phyloP scores from a whole-genome alignment of 768 basidiomycete genomes.

The Tephrocybe sp. region DNA sequence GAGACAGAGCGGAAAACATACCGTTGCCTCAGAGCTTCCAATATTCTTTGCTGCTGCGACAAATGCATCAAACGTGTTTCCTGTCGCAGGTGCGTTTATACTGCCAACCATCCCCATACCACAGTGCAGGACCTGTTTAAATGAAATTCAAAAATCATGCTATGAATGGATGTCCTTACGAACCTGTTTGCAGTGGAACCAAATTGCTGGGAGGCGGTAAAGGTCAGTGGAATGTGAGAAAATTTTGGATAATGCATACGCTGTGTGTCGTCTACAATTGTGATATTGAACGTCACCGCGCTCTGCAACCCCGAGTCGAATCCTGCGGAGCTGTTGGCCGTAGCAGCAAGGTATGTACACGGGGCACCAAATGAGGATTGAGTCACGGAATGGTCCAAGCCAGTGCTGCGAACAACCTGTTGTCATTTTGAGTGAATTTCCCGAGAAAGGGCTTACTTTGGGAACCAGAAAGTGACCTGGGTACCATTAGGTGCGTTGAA shows the following conservation, averaged over 20 bases:
- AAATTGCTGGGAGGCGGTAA: conserved; percentile 46
- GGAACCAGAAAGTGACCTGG: conserved; percentile 55
- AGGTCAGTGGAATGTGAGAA: background rate
- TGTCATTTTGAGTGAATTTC: background rate
- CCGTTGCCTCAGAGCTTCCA: conserved; percentile 32
- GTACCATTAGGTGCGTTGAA: conserved; percentile 50
- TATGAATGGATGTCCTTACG: background rate
- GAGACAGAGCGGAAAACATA: conserved; percentile 14
- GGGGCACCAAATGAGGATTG: conserved; percentile 55
- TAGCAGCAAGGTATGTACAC: conserved; percentile 48
- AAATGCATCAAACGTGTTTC: conserved; percentile 43
- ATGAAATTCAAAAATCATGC: background rate
- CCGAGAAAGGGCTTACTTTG: conserved; percentile 31
- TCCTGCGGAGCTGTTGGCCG: conserved; percentile 35
- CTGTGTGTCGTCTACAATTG: conserved; percentile 43
- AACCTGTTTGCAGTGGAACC: conserved; percentile 55
- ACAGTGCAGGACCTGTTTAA: conserved; percentile 37
- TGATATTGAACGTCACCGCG: conserved; percentile 43
- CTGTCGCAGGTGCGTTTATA: conserved; percentile 49
- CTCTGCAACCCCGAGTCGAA: conserved; percentile 55
- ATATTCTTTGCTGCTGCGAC: conserved; percentile 38
- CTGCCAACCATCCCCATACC: conserved; percentile 52
- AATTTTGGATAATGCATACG: conserved; percentile 32
- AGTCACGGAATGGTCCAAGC: conserved; percentile 50
- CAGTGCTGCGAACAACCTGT: conserved; percentile 30